Percentiles rank a stretch among this genome's conserved stretches.
phyloP scores from a whole-genome alignment of 768 basidiomycete genomes.

The Lepiota venenata region DNA sequence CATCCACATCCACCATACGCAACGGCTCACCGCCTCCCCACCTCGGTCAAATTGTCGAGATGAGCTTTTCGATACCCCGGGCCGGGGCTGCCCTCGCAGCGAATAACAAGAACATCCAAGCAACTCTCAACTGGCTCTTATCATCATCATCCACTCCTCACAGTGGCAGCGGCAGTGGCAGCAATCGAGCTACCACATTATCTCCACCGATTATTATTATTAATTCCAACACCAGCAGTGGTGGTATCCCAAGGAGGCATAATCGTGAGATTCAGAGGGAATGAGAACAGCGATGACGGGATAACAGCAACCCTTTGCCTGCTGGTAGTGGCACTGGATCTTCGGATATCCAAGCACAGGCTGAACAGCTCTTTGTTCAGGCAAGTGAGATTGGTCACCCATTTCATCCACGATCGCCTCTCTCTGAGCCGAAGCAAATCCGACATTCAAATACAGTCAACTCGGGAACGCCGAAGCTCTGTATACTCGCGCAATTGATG shows the following conservation, averaged over 20 bases:
- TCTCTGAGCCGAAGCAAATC: slow-evolving; percentile 70
- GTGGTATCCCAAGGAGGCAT: background rate
- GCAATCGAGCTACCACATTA: slow-evolving; percentile 2
- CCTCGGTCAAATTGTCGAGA: slow-evolving; percentile 90
- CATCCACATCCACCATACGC: slow-evolving; percentile 11
- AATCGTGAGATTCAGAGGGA: slow-evolving; percentile 12
- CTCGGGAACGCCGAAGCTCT: slow-evolving; percentile 75
- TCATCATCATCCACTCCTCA: slow-evolving; percentile 25
- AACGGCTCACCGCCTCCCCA: slow-evolving; percentile 68
- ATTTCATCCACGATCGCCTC: slow-evolving; percentile 48
- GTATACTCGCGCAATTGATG: slow-evolving; percentile 67
- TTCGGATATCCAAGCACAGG: slow-evolving; percentile 55
- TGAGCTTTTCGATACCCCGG: slow-evolving; percentile 85
- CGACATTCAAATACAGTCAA: slow-evolving; percentile 87
- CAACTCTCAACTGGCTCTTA: slow-evolving; percentile 66
- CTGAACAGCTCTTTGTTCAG: slow-evolving; percentile 77
- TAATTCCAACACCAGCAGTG: slow-evolving; percentile 9
- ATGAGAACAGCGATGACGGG: slow-evolving; percentile 15
- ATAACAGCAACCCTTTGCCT: background rate
- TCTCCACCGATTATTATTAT: slow-evolving; percentile 8
- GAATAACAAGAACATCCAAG: slow-evolving; percentile 69
- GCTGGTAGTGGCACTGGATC: slow-evolving; percentile 12
- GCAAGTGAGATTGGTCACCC: slow-evolving; percentile 80
- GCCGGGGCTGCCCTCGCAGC: slow-evolving; percentile 71
- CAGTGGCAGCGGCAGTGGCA: background rate